Evolutionary conservation across 1,284 basidiomycete species (phyloP).

Genomic region (Papiliotrema flavescens): DNA sequence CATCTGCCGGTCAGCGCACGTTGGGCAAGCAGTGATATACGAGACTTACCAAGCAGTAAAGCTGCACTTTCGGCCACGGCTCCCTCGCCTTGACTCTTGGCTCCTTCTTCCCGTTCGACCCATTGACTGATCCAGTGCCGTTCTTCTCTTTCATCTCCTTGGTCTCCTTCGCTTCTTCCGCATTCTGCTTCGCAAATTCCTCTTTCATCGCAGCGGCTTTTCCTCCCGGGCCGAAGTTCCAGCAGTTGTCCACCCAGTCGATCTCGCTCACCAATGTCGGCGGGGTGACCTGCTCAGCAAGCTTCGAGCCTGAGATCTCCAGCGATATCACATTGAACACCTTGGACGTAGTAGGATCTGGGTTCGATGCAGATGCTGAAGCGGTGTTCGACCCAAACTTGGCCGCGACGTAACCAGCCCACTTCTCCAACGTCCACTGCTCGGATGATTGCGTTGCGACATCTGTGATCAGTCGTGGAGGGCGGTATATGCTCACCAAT

Average conservation of each 20-base stretch:
- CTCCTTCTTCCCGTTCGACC: neutral
- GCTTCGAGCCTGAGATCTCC: constrained; percentile 72
- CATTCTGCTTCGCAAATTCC: neutral
- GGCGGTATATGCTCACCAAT: constrained; percentile 61
- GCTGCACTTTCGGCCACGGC: constrained; percentile 84
- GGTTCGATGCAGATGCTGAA: constrained; percentile 7
- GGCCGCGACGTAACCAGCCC: constrained; percentile 76
- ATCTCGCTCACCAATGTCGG: constrained; percentile 81
- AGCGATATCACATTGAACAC: constrained; percentile 86
- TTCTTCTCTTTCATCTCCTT: too few relatives aligned
- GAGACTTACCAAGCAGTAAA: constrained; percentile 91
- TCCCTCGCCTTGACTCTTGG: constrained; percentile 17
- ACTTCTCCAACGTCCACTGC: constrained; percentile 80
- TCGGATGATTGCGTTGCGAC: constrained; percentile 75
- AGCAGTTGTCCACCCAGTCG: constrained; percentile 96
- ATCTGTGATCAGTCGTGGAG: constrained; percentile 53
- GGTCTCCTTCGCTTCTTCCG: neutral
- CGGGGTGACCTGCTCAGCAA: constrained; percentile 72
- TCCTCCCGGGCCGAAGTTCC: constrained; percentile 55
- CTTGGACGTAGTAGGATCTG: constrained; percentile 51
- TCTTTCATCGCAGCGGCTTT: constrained; percentile 49
- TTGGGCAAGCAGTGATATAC: neutral
- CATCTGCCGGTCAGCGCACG: constrained; percentile 54
- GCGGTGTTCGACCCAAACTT: constrained; percentile 7
- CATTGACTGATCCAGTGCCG: constrained; percentile 12